These are phyloP conservation scores for Talinum fruticosum DNA, from an alignment of 148 eudicot genomes.

Conservation along the genomic window DNA sequence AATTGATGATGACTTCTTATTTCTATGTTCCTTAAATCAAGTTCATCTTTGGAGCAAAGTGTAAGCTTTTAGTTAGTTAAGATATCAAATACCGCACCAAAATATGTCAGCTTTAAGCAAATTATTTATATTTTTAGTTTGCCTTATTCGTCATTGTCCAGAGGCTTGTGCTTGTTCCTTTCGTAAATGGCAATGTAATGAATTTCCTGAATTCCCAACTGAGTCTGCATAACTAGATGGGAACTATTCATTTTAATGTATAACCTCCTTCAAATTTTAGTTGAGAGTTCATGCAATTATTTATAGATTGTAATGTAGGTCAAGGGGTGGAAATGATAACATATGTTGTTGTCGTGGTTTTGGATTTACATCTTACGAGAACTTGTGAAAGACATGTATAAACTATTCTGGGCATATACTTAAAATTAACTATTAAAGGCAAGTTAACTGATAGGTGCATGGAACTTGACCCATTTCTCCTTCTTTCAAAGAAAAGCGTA, in stretches of 20 bases:
- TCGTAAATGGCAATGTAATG: not conserved
- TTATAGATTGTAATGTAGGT: not conserved
- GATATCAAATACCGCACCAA: not conserved
- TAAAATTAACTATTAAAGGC: not conserved
- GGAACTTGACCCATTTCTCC: not conserved
- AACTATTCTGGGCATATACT: not conserved
- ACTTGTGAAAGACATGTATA: not conserved
- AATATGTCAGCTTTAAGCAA: not conserved
- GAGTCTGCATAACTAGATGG: not conserved
- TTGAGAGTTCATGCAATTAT: not conserved
- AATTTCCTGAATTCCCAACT: not conserved
- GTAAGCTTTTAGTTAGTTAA: not conserved
- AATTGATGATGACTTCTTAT: not conserved
- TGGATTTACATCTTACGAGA: not conserved
- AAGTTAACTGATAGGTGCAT: constrained; percentile 1
- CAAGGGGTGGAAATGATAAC: not conserved
- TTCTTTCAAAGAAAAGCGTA: not conserved
- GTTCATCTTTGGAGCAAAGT: not conserved
- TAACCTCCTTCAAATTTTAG: not conserved
- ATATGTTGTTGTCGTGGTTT: not conserved
- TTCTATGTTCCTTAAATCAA: not conserved
- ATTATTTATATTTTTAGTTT: not conserved
- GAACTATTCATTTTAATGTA: not conserved
- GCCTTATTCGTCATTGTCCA: not conserved
- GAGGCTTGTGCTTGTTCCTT: constrained; percentile 10